These are phyloP conservation scores for Citrus unshiu DNA, from an alignment of 345 rosid genomes.

Conservation along the genomic window DNA sequence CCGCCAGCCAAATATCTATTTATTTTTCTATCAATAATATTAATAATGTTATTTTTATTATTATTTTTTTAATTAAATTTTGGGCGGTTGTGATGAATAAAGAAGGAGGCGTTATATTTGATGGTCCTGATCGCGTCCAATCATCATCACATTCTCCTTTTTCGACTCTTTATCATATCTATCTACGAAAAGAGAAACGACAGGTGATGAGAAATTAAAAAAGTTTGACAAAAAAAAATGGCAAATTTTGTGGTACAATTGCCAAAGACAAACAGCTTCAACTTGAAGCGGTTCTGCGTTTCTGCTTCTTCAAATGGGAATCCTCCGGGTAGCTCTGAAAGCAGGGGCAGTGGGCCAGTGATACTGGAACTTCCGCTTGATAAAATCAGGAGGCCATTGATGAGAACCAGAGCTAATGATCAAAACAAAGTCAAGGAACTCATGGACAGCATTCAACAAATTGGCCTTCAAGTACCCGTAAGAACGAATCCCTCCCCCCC, in stretches of 20 bases:
- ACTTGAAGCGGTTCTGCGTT: slow-evolving; percentile 50
- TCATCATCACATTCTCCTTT: background rate
- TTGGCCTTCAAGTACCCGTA: slow-evolving; percentile 95
- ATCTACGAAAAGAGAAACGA: background rate
- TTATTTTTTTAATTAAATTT: background rate
- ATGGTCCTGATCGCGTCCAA: background rate
- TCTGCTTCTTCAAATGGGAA: slow-evolving; percentile 70
- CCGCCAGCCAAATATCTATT: background rate
- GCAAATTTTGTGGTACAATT: slow-evolving; percentile 50
- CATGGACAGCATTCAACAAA: slow-evolving; percentile 70
- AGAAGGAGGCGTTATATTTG: background rate
- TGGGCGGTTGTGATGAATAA: background rate
- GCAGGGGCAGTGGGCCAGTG: slow-evolving; percentile 50
- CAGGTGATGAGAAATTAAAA: background rate
- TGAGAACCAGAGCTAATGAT: slow-evolving; percentile 86
- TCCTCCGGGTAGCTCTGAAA: slow-evolving; percentile 23
- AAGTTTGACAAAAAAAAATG: slow-evolving; percentile 30
- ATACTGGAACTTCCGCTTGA: slow-evolving; percentile 68
- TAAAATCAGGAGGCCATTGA: slow-evolving; percentile 75
- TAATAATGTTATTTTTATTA: background rate
- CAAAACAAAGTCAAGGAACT: slow-evolving; percentile 76
- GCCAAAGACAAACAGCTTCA: slow-evolving; percentile 22
- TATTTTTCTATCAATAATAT: too few species aligned
- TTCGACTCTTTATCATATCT: background rate
- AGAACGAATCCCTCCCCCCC: background rate